A percentile compares a stretch with the other conserved stretches of the same genome.
Conservation (phyloP, 2,329 filamentous ascomycete genomes). For the Mariannaea elegans region DNA sequence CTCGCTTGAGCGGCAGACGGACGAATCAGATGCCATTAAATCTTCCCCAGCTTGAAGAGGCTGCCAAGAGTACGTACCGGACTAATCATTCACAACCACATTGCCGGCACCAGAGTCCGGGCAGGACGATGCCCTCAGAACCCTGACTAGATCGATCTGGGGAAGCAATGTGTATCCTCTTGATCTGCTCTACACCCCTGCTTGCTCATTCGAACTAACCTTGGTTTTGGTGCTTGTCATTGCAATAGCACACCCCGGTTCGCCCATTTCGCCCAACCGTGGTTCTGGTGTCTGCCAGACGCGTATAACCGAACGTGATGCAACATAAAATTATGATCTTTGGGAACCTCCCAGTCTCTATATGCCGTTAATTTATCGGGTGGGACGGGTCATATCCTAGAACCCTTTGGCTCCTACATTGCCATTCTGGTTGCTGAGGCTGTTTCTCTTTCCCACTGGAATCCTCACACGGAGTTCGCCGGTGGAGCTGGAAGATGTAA, state of each 20-base stretch:
- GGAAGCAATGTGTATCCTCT: neutral
- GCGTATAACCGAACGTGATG: neutral
- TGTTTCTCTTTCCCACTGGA: too few relatives aligned
- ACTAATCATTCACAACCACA: neutral
- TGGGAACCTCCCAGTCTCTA: neutral
- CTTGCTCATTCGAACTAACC: neutral
- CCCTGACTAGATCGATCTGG: neutral
- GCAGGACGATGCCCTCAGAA: neutral
- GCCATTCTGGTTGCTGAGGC: too few relatives aligned
- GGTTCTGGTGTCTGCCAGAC: neutral
- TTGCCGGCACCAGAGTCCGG: neutral
- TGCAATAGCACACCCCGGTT: too few relatives aligned
- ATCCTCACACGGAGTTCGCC: too few relatives aligned
- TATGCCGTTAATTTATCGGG: neutral
- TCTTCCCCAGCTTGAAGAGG: neutral
- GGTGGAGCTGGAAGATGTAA: too few relatives aligned
- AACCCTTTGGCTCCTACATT: neutral
- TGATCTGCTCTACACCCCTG: neutral
- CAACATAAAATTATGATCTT: too few relatives aligned
- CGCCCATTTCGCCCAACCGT: too few relatives aligned
- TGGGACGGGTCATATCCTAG: neutral
- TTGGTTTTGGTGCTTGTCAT: neutral
- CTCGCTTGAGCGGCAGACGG: neutral
- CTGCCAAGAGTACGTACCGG: neutral
- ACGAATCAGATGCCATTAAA: constrained; percentile 4